Conservation (phyloP, 1,284 basidiomycete species). For the Anthracocystis walkeri region DNA sequence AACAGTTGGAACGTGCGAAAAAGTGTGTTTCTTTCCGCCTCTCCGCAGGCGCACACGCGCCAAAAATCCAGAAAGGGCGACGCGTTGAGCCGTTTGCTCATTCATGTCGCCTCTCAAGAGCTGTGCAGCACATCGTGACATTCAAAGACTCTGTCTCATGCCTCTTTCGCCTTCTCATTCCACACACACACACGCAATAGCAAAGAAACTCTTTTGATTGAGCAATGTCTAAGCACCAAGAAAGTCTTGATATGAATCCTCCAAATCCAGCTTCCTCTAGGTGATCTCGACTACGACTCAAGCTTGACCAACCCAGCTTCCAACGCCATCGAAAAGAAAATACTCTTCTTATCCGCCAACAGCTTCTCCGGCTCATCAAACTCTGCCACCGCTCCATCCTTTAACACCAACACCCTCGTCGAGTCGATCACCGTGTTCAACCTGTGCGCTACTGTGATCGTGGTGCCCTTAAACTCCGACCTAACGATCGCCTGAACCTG, state of each 20-base stretch:
- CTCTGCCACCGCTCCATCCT: conserved; percentile 80
- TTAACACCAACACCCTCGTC: conserved; percentile 85
- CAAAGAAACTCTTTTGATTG: background rate
- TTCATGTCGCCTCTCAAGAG: background rate
- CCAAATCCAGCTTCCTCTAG: no score
- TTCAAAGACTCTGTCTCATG: background rate
- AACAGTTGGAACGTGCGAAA: background rate
- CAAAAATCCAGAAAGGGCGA: conserved; percentile 6
- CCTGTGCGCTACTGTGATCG: conserved; percentile 76
- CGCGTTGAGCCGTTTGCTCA: conserved; percentile 8
- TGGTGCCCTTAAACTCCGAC: conserved; percentile 70
- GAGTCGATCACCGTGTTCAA: conserved; percentile 91
- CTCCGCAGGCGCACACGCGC: conserved; percentile 5
- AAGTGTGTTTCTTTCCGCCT: conserved; percentile 4
- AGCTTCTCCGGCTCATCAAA: conserved; percentile 79
- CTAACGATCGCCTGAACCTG: conserved; percentile 85
- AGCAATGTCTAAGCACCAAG: background rate
- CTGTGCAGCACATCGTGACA: background rate
- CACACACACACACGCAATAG: background rate
- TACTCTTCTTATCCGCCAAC: conserved; percentile 73
- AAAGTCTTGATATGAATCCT: no score
- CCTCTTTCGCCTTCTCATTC: background rate
- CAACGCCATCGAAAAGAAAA: conserved; percentile 67
- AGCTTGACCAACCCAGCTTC: conserved; percentile 65
- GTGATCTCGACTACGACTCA: conserved; percentile 14